Evolutionary conservation across 768 basidiomycete genomes (phyloP), one percentile per base, ranked within the genome.

Genomic region (Tricholoma terreum): DNA sequence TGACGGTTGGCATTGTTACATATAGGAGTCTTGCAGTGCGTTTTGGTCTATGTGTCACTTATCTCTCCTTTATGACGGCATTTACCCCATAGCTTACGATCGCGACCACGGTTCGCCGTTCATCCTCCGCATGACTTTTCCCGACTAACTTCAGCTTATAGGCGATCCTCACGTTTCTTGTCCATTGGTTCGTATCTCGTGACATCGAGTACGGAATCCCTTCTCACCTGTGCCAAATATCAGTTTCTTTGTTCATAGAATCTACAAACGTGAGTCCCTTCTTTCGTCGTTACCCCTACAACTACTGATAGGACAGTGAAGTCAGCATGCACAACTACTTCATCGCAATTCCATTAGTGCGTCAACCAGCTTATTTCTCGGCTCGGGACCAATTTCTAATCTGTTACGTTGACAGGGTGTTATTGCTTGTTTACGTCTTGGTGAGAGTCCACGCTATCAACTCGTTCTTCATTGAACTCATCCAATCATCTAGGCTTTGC

Each of bases 91-190:
- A 81, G 80, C 52, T 69, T 19, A 66, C 71, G 0, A 70, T 78
- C 19, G 68, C 70, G 12, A 59, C 73, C 17, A 73, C 73, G 61
- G 77, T 75, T 56, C 24, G 69, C 19, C 7, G 10, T 6, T 50
- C 11, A 17, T 30, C 17, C 49, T 19, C 54, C n/a, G 21, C 33
- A 9, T 17, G 14, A 22, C n/a, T 15, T 36, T 6, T 7, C 12
- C 27, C 19, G 8, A 49, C 19, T 8, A 22, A 34, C 27, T 22
- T 22, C 24, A 9, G 4, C 48, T 6, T 1, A 10, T 42, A 77
- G 80, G 80, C 79, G 0, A 61, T 78, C 24, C 67, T 80, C 30
- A 82, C 80, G 0, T 75, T 81, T 51, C 69, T 81, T 22, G 80
- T 83, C 4, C 81, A 83, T 57, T 78, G 80, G 80, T 81, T n/a